Evolutionary conservation across 2,329 filamentous ascomycete species (phyloP), one percentile per base, ranked within the genome.

Genomic region (Rasamsonia emersonii): DNA sequence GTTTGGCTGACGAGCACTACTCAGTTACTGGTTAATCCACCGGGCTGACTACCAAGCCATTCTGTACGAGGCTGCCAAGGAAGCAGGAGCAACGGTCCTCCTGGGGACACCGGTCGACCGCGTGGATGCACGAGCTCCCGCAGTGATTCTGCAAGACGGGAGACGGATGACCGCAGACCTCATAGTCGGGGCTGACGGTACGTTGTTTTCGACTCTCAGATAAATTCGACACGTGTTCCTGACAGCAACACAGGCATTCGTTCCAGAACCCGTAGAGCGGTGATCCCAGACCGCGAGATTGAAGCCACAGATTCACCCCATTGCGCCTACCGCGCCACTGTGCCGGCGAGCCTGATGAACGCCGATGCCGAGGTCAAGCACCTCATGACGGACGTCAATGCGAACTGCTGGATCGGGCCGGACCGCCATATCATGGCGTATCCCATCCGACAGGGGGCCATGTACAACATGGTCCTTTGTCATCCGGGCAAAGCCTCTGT

Each of bases 131-230:
- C 21, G 4, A 18, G 24, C 26, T 2, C 46, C 51, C 2, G 39
- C 41, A 4, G 49, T 58, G 4, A 50, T 51, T 8, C 47, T 65
- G 2, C 45, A 45, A 2, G 46, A 55, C 20, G 59, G 56, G 1
- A 33, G 42, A 9, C 47, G 42, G 3, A 47, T 34, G 1, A 35
- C 36, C 5, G 44, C 30, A 17, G 66, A 70, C 37, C 44, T 68
- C 1, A 47, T 71, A 3, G 52, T 70, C 31, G 66, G 64, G 10
- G 60, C 65, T 4, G 68, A 71, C 42, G 68, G 68, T 3, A 53
- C 67, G 28, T n/a, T n/a, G n/a, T n/a, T n/a, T 65, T 63, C 48
- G 24, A 15, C 10, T 7, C 9, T 13, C n/a, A 6, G n/a, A n/a
- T n/a, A n/a, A n/a, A n/a, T n/a, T n/a, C n/a, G n/a, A n/a, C n/a